phyloP scores from a whole-genome alignment of 345 rosid species.

The Citrus trifoliata region DNA sequence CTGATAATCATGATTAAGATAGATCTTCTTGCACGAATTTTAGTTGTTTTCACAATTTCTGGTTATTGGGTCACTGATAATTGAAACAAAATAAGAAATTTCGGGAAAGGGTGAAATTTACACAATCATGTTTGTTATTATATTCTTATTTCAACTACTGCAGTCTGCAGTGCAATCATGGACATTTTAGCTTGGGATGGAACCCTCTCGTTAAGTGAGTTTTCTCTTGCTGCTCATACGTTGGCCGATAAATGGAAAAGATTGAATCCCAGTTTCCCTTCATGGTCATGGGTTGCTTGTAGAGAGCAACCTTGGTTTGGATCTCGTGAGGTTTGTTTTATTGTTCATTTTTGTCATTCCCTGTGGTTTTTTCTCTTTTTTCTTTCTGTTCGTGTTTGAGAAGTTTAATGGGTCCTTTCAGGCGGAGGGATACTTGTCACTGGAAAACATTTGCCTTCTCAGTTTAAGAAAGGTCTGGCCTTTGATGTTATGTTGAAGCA shows the following conservation, averaged over 20 bases:
- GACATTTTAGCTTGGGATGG: conserved; percentile 49
- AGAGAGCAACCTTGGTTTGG: conserved; percentile 28
- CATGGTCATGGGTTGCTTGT: conserved; percentile 61
- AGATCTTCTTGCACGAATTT: background rate
- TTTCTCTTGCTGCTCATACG: conserved; percentile 39
- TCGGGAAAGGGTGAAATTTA: background rate
- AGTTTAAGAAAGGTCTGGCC: conserved; percentile 37
- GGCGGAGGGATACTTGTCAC: conserved; percentile 60
- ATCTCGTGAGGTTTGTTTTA: conserved; percentile 33
- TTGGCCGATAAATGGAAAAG: conserved; percentile 56
- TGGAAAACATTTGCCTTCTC: conserved; percentile 48
- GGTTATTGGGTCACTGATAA: background rate
- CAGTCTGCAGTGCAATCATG: conserved; percentile 14
- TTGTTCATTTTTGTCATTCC: background rate
- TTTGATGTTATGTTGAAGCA: background rate
- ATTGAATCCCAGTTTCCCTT: conserved; percentile 34
- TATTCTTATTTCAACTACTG: background rate
- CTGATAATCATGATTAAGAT: background rate
- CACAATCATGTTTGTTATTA: background rate
- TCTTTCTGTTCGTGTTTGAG: background rate
- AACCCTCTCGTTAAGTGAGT: conserved; percentile 45
- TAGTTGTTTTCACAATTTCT: background rate
- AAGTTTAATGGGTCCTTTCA: conserved; percentile 12
- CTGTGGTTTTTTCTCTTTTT: background rate
- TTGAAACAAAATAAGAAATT: background rate